A percentile compares a stretch with the other conserved stretches of the same genome.
Conservation (phyloP, 352 stramenopile species). For the Phytophthora fragariaefolia region DNA sequence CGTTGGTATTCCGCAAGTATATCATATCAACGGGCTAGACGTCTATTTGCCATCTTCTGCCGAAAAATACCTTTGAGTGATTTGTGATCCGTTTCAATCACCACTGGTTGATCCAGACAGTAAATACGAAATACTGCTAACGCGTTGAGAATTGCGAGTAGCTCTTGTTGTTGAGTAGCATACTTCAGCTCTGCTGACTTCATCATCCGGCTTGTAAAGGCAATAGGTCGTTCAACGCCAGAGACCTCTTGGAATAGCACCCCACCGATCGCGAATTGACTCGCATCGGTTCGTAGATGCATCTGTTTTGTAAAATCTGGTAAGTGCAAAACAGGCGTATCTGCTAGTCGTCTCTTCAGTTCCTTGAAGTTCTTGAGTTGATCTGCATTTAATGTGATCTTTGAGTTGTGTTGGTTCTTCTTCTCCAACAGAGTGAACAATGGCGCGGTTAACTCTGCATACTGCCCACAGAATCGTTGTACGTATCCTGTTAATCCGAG, state of each 20-base stretch:
- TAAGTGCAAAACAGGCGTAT: slow-evolving; percentile 8
- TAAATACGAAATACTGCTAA: no score
- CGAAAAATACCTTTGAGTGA: no score
- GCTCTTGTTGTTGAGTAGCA: no score
- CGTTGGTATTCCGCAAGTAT: no score
- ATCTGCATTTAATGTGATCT: slow-evolving; percentile 1
- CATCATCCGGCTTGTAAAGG: not conserved
- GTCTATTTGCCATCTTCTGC: no score
- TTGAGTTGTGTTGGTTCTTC: slow-evolving; percentile 4
- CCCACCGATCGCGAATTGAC: slow-evolving; percentile 13
- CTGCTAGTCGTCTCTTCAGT: slow-evolving; percentile 4
- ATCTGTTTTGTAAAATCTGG: slow-evolving; percentile 11
- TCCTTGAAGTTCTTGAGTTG: no score
- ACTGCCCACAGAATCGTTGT: slow-evolving; percentile 17
- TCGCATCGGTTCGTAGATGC: slow-evolving; percentile 9
- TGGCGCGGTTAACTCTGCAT: slow-evolving; percentile 10
- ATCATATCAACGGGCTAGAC: no score
- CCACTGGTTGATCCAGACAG: no score
- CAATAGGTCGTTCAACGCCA: not conserved
- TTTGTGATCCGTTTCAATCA: no score
- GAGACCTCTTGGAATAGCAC: slow-evolving; percentile 10
- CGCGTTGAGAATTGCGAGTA: no score
- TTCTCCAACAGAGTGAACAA: slow-evolving; percentile 1
- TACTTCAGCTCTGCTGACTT: no score
- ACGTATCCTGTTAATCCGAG: slow-evolving; percentile 20